These are phyloP conservation scores for Phytophthora boehmeriae DNA, from an alignment of 352 stramenopile species.

Conservation along the genomic window DNA sequence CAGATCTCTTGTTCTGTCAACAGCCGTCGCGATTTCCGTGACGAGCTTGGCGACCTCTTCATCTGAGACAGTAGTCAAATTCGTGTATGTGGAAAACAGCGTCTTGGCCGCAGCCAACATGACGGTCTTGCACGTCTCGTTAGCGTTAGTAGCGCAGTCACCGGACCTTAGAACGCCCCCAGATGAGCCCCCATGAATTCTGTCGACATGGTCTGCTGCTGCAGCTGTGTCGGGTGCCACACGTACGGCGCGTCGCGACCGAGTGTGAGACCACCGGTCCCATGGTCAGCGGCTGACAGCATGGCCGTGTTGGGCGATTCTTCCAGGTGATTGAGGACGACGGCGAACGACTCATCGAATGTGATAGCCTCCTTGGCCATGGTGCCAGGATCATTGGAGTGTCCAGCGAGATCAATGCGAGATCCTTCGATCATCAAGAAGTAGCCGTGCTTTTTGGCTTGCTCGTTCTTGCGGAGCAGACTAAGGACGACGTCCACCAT, in stretches of 20 bases:
- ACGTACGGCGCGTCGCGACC: slow-evolving; percentile 51
- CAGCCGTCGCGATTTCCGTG: slow-evolving; percentile 45
- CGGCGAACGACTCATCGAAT: slow-evolving; percentile 69
- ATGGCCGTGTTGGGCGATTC: slow-evolving; percentile 56
- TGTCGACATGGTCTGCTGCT: slow-evolving; percentile 65
- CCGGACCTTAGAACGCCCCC: slow-evolving; percentile 36
- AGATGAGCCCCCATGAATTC: slow-evolving; percentile 58
- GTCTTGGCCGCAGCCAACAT: slow-evolving; percentile 45
- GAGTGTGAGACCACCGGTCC: slow-evolving; percentile 67
- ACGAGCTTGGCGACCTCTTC: slow-evolving; percentile 33
- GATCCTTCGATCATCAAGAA: slow-evolving; percentile 82
- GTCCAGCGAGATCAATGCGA: slow-evolving; percentile 68
- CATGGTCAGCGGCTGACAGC: slow-evolving; percentile 67
- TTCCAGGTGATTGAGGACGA: slow-evolving; percentile 63
- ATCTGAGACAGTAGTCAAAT: slow-evolving; percentile 47
- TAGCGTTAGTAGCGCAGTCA: slow-evolving; percentile 37
- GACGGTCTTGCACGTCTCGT: slow-evolving; percentile 51
- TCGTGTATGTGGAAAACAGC: slow-evolving; percentile 58
- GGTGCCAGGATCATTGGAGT: slow-evolving; percentile 71
- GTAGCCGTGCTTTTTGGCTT: slow-evolving; percentile 75
- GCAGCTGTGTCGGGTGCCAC: slow-evolving; percentile 53
- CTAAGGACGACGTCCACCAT: slow-evolving; percentile 68
- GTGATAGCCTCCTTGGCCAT: slow-evolving; percentile 73
- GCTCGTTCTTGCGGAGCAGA: slow-evolving; percentile 72
- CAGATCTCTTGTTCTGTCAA: slow-evolving; percentile 49